These are phyloP conservation scores for Mycena citricolor DNA, from an alignment of 1,284 basidiomycete genomes.

Conservation along the genomic window DNA sequence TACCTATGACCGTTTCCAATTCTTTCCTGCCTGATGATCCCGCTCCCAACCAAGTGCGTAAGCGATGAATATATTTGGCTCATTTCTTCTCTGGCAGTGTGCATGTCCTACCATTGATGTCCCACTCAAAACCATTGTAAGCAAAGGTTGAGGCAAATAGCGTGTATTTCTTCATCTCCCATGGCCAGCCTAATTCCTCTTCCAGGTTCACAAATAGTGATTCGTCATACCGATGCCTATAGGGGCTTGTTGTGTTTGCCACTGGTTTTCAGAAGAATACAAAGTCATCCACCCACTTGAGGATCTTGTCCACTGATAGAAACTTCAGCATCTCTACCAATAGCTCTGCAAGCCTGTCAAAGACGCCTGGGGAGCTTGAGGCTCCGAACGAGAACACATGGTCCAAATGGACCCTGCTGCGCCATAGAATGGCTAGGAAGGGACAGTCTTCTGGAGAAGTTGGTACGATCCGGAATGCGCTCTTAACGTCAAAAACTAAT, in stretches of 20 bases:
- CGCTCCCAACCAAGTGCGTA: too few relatives aligned
- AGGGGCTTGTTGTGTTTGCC: too few relatives aligned
- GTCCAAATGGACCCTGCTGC: constrained; percentile 27
- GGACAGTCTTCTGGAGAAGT: constrained; percentile 21
- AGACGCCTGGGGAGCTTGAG: constrained; percentile 31
- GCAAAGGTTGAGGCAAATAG: constrained; percentile 14
- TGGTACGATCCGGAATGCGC: constrained; percentile 29
- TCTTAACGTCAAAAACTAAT: constrained; percentile 27
- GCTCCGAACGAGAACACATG: constrained; percentile 33
- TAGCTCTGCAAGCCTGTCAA: constrained; percentile 34
- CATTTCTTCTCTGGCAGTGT: constrained; percentile 26
- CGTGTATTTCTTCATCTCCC: constrained; percentile 30
- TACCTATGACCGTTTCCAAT: constrained; percentile 32
- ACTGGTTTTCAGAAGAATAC: constrained; percentile 22
- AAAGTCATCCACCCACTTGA: constrained; percentile 38
- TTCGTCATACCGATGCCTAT: constrained; percentile 2
- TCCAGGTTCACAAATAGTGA: constrained; percentile 1
- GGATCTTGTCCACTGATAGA: constrained; percentile 21
- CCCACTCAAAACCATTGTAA: constrained; percentile 31
- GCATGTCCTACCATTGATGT: constrained; percentile 22
- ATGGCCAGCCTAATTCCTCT: constrained; percentile 23
- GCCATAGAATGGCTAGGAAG: constrained; percentile 27
- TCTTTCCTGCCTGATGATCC: too few relatives aligned
- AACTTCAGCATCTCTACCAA: constrained; percentile 26
- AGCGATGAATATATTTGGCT: constrained; percentile 23